Evolutionary conservation across 2,329 filamentous ascomycete species (phyloP).

Genomic region (Penicillium olsonii): DNA sequence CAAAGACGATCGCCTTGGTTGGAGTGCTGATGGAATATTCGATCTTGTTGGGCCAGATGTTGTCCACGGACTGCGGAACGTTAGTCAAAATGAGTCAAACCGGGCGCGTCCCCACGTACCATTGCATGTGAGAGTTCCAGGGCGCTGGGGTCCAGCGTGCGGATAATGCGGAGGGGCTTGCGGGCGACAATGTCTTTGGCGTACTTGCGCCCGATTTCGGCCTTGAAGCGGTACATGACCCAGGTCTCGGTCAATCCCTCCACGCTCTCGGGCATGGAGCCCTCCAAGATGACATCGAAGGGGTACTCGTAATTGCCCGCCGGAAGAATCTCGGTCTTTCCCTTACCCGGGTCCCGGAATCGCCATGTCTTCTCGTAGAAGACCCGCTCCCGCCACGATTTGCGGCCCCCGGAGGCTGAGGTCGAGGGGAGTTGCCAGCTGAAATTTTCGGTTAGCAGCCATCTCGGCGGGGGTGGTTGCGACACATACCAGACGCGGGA

Average conservation of each 20-base stretch:
- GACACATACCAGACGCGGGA: slow-evolving; percentile 66
- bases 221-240: slow-evolving; percentile 88
- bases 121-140: slow-evolving; percentile 82
- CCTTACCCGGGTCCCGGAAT: slow-evolving; percentile 59
- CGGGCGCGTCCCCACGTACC: slow-evolving; percentile 48
- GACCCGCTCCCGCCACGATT: slow-evolving; percentile 44
- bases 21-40: slow-evolving; percentile 93
- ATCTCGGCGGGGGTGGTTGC: not conserved
- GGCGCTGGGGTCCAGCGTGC: slow-evolving; percentile 73
- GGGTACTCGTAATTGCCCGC: slow-evolving; percentile 83
- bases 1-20: slow-evolving; percentile 91
- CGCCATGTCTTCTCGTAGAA: slow-evolving; percentile 73
- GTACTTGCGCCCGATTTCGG: slow-evolving; percentile 86
- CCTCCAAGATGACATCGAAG: slow-evolving; percentile 73
- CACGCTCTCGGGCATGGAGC: slow-evolving; percentile 75
- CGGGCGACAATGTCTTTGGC: slow-evolving; percentile 81
- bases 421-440: slow-evolving; percentile 41
- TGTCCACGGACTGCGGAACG: slow-evolving; percentile 71
- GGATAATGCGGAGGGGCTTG: slow-evolving; percentile 75
- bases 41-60: slow-evolving; percentile 96
- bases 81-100: slow-evolving; percentile 15
- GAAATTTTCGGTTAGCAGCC: not conserved
- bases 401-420: slow-evolving; percentile 38
- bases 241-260: slow-evolving; percentile 85
- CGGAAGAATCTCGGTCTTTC: slow-evolving; percentile 58